A percentile compares a stretch with the other conserved stretches of the same genome.
phyloP scores from a whole-genome alignment of 2,329 filamentous ascomycete species.

The Aspergillus sergii region DNA sequence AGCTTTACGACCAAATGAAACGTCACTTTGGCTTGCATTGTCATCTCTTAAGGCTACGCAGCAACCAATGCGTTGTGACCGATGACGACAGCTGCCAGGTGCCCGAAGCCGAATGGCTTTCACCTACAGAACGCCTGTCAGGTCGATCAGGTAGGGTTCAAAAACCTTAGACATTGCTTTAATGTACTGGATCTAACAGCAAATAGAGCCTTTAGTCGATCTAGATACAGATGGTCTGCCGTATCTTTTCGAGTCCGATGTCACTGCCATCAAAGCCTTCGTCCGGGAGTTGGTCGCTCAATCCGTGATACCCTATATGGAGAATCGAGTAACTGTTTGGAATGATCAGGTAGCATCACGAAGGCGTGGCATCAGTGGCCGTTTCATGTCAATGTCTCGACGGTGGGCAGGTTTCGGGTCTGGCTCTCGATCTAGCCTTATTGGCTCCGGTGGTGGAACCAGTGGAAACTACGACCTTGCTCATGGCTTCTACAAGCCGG shows the following conservation, averaged over 20 bases:
- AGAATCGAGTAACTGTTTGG: conserved; percentile 86
- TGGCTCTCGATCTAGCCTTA: conserved; percentile 60
- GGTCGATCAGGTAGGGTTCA: conserved; percentile 58
- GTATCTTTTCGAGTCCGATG: conserved; percentile 90
- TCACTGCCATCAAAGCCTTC: conserved; percentile 82
- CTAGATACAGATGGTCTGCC: conserved; percentile 68
- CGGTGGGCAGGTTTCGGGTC: conserved; percentile 83
- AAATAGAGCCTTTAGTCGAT: conserved; percentile 49
- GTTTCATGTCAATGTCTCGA: conserved; percentile 93
- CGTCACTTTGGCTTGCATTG: conserved; percentile 96
- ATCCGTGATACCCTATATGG: conserved; percentile 94
- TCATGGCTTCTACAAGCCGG: conserved; percentile 79
- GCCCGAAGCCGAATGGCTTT: conserved; percentile 84
- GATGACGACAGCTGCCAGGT: conserved; percentile 88
- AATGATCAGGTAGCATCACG: conserved; percentile 96
- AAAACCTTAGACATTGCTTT: background rate
- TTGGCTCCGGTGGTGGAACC: conserved; percentile 45
- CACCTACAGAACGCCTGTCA: conserved; percentile 79
- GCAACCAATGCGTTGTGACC: conserved; percentile 79
- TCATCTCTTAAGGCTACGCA: conserved; percentile 83
- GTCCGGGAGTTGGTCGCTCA: conserved; percentile 94
- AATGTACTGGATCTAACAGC: conserved; percentile 9
- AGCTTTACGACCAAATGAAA: conserved; percentile 97
- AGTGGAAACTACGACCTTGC: conserved; percentile 73
- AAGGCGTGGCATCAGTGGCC: conserved; percentile 81